Base-by-base conservation (phyloP, 2,329 filamentous ascomycete genomes). In the Neonectria punicea region DNA sequence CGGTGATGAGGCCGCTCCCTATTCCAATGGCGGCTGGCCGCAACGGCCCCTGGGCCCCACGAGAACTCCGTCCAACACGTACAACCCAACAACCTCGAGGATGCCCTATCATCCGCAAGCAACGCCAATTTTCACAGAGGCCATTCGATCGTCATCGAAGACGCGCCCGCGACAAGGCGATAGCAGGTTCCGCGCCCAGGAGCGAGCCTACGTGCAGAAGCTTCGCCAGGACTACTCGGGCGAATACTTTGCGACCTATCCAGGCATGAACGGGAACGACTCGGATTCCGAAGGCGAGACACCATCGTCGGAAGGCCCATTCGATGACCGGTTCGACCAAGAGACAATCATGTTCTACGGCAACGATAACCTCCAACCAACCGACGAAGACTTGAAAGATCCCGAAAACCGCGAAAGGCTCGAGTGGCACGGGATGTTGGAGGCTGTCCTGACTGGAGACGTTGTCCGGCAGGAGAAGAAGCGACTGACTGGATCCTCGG, bases 401-500 rank as follows among this genome's bases (percentile, higher is more conserved):
- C 92, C 94, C 1, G 89, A 90, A 68, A 98, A 94, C 75, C 87
- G 94, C 66, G 96, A 98, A 79, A 87, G 95, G 49, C 84, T 99
- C 25, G 96, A 99, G 80, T 99, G 96, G 96, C 94, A 99, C 80
- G 93, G 93, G 3, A 99, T 99, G 96, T 83, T 99, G 61, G 93
- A 95, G 65, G 97, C 95, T 14, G 96, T 99, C 4, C 83, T 99
- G 70, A 98, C 94, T 1, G 96, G 96, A 70, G 96, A 99, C 78
- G 96, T 99, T 9, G 95, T 99, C 63, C 93, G 93, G 74, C 96
- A 99, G 79, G 96, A 99, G 82, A 99, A 99, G 85, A 97, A 97
- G 79, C 90, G 96, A 49, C 80, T 99, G 74, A 96, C 97, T 70
- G 94, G 93, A 50, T 91, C 93, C 4, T 84, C 85, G 13, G 89